A percentile compares a stretch with the other conserved stretches of the same genome.
Conservation (phyloP, 495 filamentous ascomycete genomes). For the Xylaria sp. region DNA sequence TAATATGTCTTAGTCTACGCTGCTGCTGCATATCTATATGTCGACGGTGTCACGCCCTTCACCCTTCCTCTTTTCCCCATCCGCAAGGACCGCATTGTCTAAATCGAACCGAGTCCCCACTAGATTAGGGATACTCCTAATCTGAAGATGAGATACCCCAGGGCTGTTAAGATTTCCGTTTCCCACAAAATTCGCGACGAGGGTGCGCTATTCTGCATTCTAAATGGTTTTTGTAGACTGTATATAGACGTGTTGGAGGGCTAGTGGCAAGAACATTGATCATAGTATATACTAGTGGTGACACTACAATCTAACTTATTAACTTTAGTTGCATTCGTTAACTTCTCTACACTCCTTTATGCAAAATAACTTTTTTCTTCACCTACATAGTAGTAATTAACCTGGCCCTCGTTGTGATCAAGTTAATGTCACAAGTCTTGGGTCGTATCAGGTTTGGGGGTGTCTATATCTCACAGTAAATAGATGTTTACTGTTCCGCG, state of each 20-base stretch:
- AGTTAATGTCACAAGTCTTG: not conserved
- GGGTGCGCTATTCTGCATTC: constrained; percentile 10
- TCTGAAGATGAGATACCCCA: constrained; percentile 18
- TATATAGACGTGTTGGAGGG: constrained; percentile 22
- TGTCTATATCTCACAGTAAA: not conserved
- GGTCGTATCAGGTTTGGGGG: not conserved
- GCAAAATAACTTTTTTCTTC: not conserved
- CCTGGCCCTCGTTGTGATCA: not conserved
- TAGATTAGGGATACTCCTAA: not conserved
- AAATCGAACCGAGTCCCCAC: not conserved
- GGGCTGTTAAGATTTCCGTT: constrained; percentile 1
- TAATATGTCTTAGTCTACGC: constrained; percentile 25
- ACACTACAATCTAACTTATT: constrained; percentile 14
- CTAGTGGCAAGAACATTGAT: constrained; percentile 7
- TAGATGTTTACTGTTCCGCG: constrained; percentile 10
- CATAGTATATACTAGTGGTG: constrained; percentile 19
- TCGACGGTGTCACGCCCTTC: constrained; percentile 29
- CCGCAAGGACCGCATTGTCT: constrained; percentile 31
- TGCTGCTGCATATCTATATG: constrained; percentile 28
- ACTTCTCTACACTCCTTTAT: not conserved
- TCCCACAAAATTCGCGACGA: constrained; percentile 21
- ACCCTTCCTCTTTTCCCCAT: constrained; percentile 32
- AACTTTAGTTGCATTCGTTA: not conserved
- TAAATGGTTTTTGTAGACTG: constrained; percentile 22
- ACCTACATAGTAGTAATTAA: not conserved